Conservation (phyloP, 192 early-diverging fungal genomes). For the Mortierella alpina region DNA sequence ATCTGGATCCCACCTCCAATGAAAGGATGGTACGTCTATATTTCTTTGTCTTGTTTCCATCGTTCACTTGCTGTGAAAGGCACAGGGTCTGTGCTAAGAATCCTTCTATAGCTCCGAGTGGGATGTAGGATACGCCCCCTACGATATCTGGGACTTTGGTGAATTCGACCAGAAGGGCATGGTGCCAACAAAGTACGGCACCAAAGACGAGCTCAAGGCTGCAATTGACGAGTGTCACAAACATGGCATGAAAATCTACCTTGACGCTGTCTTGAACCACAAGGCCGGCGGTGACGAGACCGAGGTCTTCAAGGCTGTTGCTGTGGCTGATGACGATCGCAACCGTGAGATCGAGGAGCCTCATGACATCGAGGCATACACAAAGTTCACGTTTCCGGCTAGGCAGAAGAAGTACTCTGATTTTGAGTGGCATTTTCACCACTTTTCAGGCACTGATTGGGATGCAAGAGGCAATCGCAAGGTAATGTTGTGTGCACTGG, state of each 20-base stretch:
- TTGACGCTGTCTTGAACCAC: slow-evolving; percentile 60
- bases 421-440: slow-evolving; percentile 52
- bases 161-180: slow-evolving; percentile 63
- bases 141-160: slow-evolving; percentile 64
- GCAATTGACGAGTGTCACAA: slow-evolving; percentile 52
- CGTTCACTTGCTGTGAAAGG: too few species aligned
- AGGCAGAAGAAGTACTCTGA: slow-evolving; percentile 54
- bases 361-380: slow-evolving; percentile 55
- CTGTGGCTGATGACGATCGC: slow-evolving; percentile 53
- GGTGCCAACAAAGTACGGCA: slow-evolving; percentile 61
- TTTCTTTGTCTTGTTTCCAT: not conserved
- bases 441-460: slow-evolving; percentile 59
- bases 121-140: slow-evolving; percentile 57
- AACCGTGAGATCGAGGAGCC: slow-evolving; percentile 51
- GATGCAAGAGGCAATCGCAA: slow-evolving; percentile 52
- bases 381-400: slow-evolving; percentile 56
- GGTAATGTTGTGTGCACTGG: not conserved
- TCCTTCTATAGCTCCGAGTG: slow-evolving; percentile 11
- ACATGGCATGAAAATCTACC: slow-evolving; percentile 53
- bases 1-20: slow-evolving; percentile 62
- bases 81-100: not conserved
- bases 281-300: slow-evolving; percentile 58
- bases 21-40: slow-evolving; percentile 45
- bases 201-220: slow-evolving; percentile 54
- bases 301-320: slow-evolving; percentile 54